These are phyloP conservation scores for Aspergillus nomiae DNA, from an alignment of 2,329 filamentous ascomycete genomes.

Conservation along the genomic window DNA sequence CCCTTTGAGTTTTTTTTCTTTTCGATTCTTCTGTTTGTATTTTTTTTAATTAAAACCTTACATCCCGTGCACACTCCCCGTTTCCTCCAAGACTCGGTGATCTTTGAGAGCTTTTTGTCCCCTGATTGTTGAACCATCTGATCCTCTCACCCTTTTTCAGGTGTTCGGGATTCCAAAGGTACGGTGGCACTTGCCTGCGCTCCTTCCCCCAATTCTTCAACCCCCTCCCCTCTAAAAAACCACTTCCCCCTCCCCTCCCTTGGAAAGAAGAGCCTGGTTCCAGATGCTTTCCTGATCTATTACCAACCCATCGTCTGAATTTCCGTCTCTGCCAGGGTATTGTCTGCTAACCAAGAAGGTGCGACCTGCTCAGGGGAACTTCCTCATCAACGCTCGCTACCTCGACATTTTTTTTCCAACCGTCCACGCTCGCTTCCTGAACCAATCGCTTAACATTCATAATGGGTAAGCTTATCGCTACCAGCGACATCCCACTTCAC, in stretches of 20 bases:
- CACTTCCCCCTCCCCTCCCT: constrained; percentile 12
- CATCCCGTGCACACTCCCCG: constrained; percentile 12
- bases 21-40: constrained; percentile 14
- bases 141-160: constrained; percentile 18
- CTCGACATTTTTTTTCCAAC: constrained; percentile 11
- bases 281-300: constrained; percentile 2
- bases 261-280: constrained; percentile 12
- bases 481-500: constrained; percentile 11
- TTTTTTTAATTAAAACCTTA: constrained; percentile 16
- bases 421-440: constrained; percentile 28
- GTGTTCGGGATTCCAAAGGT: constrained; percentile 12
- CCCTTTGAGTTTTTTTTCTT: constrained; percentile 19
- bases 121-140: constrained; percentile 9
- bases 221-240: background rate
- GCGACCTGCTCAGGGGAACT: constrained; percentile 30
- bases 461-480: constrained; percentile 42
- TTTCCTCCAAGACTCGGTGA: constrained; percentile 8
- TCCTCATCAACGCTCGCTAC: constrained; percentile 27
- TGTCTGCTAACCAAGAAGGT: constrained; percentile 25
- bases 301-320: constrained; percentile 15
- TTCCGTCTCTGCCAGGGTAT: constrained; percentile 19
- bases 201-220: constrained; percentile 1
- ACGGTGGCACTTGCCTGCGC: constrained; percentile 11
- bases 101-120: constrained; percentile 10
- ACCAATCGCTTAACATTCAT: constrained; percentile 25